Evolutionary conservation across 2,329 filamentous ascomycete species (phyloP).

Genomic region (Fusarium pininemorale): DNA sequence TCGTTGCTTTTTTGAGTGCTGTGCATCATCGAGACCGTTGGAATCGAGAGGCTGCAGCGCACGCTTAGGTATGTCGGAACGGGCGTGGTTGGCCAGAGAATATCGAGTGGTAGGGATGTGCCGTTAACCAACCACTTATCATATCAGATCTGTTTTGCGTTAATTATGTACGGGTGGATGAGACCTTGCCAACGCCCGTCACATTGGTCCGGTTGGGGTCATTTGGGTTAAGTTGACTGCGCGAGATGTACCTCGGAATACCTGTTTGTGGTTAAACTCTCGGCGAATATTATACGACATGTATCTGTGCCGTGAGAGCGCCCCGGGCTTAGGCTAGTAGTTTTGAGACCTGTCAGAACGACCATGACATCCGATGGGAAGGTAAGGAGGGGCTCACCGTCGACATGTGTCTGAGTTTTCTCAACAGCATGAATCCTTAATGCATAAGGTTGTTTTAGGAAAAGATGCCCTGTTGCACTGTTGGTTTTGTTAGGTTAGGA

Average conservation of each 20-base stretch:
- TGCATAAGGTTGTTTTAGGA: constrained; percentile 1
- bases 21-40: constrained; percentile 39
- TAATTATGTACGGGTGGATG: constrained; percentile 8
- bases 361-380: background rate
- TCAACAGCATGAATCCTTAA: background rate
- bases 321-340: background rate
- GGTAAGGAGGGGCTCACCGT: background rate
- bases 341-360: background rate
- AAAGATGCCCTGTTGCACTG: background rate
- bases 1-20: constrained; percentile 34
- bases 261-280: constrained; percentile 27
- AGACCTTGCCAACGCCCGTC: constrained; percentile 9
- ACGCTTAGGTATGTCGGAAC: constrained; percentile 28
- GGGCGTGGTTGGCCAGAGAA: constrained; percentile 9
- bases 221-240: constrained; percentile 4
- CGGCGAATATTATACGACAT: constrained; percentile 25
- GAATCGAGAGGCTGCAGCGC: constrained; percentile 40
- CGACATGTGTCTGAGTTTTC: background rate
- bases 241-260: constrained; percentile 5
- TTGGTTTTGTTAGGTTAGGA: constrained; percentile 11
- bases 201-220: background rate
- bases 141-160: constrained; percentile 32
- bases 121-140: constrained; percentile 20
- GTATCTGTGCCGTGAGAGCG: constrained; percentile 1
- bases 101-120: constrained; percentile 32